Evolutionary conservation across 345 rosid species (phyloP).

Genomic region (Melaleuca quinquenervia): DNA sequence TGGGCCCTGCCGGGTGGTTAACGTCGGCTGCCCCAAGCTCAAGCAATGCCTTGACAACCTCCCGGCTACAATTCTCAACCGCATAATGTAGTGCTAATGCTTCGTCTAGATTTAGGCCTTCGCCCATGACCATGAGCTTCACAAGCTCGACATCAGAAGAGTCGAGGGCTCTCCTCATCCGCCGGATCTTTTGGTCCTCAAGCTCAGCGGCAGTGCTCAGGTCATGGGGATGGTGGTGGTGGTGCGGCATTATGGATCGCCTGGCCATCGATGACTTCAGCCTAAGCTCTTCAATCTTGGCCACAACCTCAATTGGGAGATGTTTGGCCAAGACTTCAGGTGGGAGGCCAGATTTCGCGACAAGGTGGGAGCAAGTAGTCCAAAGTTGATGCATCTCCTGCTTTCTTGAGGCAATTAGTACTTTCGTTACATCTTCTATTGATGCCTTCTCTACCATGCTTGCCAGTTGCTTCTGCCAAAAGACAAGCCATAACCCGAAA

Average conservation of each 20-base stretch:
- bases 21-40: constrained; percentile 47
- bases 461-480: constrained; percentile 79
- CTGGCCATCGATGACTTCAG: constrained; percentile 25
- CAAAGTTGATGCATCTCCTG: constrained; percentile 98
- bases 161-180: constrained; percentile 91
- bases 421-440: constrained; percentile 97
- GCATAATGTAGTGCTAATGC: constrained; percentile 42
- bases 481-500: background rate
- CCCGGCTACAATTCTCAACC: constrained; percentile 40
- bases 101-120: constrained; percentile 40
- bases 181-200: constrained; percentile 83
- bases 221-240: constrained; percentile 20
- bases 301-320: constrained; percentile 37
- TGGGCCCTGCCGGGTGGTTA: constrained; percentile 32
- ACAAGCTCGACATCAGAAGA: constrained; percentile 86
- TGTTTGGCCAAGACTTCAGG: constrained; percentile 37
- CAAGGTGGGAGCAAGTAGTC: constrained; percentile 96
- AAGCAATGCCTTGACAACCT: constrained; percentile 44
- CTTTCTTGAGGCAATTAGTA: constrained; percentile 85
- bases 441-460: constrained; percentile 95
- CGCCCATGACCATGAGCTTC: constrained; percentile 54
- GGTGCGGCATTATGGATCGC: constrained; percentile 5
- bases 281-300: constrained; percentile 42
- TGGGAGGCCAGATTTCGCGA: constrained; percentile 67
- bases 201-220: constrained; percentile 50